phyloP scores from a whole-genome alignment of 139 green algal species.

The Raphidocelis subcapitata region DNA sequence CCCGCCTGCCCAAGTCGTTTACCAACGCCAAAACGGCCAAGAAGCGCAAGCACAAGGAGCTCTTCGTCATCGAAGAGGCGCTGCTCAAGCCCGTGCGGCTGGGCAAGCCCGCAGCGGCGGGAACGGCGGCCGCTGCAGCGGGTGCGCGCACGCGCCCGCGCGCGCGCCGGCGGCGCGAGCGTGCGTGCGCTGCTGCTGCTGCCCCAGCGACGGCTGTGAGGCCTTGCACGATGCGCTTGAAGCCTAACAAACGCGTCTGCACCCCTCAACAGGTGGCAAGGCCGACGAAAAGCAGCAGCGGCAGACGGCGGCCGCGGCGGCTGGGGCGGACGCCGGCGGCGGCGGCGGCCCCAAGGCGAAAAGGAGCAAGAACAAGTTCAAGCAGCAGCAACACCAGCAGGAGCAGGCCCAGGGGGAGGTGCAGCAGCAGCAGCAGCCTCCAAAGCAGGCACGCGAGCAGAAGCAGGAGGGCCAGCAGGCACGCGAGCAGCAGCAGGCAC shows the following conservation, averaged over 20 bases:
- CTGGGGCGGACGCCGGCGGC: too few species aligned
- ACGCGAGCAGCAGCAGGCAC: slow-evolving; percentile 10
- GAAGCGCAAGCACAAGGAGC: slow-evolving; percentile 32
- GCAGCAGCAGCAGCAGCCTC: slow-evolving; percentile 20
- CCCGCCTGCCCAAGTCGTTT: slow-evolving; percentile 18
- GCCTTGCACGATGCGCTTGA: too few species aligned
- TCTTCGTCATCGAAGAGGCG: slow-evolving; percentile 15
- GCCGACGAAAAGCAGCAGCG: too few species aligned
- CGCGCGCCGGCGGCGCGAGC: too few species aligned
- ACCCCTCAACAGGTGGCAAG: too few species aligned
- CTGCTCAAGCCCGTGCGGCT: slow-evolving; percentile 12
- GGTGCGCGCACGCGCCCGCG: too few species aligned
- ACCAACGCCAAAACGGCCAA: slow-evolving; percentile 26
- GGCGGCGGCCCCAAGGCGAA: too few species aligned
- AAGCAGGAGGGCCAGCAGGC: slow-evolving; percentile 2
- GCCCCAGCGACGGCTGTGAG: too few species aligned
- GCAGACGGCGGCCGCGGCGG: too few species aligned
- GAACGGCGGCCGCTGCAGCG: too few species aligned
- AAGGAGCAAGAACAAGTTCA: slow-evolving; percentile 18
- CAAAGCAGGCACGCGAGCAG: slow-evolving; percentile 8
- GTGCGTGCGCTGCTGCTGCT: too few species aligned
- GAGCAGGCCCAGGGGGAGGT: neutral
- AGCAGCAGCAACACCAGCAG: slow-evolving; percentile 19
- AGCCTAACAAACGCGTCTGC: too few species aligned
- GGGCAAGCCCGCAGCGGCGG: neutral